phyloP scores from a whole-genome alignment of 208 protist species.

The Wallacemonas collosoma region DNA sequence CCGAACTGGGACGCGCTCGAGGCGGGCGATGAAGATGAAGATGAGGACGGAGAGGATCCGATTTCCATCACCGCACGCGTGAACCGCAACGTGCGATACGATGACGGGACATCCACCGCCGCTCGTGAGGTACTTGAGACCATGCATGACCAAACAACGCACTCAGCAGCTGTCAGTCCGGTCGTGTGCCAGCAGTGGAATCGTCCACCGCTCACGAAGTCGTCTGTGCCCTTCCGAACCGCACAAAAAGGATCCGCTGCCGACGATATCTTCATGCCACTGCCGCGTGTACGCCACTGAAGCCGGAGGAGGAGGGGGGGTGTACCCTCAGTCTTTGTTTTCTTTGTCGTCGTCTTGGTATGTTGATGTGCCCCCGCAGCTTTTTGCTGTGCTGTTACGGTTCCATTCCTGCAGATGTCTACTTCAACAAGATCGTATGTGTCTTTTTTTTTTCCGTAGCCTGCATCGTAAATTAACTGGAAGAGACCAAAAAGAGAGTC shows the following conservation, averaged over 20 bases:
- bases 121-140: too few species aligned
- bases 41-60: background rate
- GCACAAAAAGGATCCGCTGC: background rate
- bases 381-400: too few species aligned
- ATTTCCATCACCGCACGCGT: background rate
- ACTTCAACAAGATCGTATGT: background rate
- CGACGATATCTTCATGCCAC: background rate
- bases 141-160: too few species aligned
- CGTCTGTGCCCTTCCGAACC: background rate
- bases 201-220: background rate
- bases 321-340: background rate
- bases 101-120: too few species aligned
- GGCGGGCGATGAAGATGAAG: background rate
- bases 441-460: background rate
- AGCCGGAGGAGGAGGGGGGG: background rate
- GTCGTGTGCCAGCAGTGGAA: background rate
- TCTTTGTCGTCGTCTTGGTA: background rate
- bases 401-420: background rate
- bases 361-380: too few species aligned
- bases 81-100: too few species aligned
- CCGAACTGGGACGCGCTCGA: constrained; percentile 8
- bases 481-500: too few species aligned
- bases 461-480: too few species aligned
- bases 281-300: background rate
- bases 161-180: too few species aligned